A percentile compares a stretch with the other conserved stretches of the same genome.
phyloP scores from a whole-genome alignment of 257 asterid genomes.

The Leptodermis oblonga region DNA sequence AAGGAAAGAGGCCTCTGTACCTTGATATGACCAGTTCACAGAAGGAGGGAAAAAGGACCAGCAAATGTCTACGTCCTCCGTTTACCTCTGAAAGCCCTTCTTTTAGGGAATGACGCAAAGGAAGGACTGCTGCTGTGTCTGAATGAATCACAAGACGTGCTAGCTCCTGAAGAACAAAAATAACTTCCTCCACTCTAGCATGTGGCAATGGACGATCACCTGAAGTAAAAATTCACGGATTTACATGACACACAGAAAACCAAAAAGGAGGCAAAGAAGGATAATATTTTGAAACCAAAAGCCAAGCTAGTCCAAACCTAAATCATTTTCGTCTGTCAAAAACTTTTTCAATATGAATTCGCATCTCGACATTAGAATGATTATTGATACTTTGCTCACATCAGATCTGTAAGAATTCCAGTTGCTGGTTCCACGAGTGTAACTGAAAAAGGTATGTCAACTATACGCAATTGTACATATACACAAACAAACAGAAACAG shows the following conservation, averaged over 20 bases:
- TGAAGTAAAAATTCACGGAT: constrained; percentile 27
- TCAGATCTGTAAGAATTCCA: constrained; percentile 62
- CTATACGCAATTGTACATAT: constrained; percentile 13
- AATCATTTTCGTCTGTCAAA: constrained; percentile 70
- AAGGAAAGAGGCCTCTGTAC: constrained; percentile 29
- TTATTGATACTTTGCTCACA: constrained; percentile 68
- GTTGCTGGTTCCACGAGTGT: constrained; percentile 51
- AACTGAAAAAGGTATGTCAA: constrained; percentile 28
- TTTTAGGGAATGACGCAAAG: constrained; percentile 57
- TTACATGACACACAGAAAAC: not conserved
- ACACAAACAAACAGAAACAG: not conserved
- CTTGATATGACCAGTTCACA: constrained; percentile 95
- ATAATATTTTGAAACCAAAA: constrained; percentile 3
- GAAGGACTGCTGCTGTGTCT: constrained; percentile 71
- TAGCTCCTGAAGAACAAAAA: constrained; percentile 84
- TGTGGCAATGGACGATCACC: constrained; percentile 77
- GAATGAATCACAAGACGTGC: constrained; percentile 69
- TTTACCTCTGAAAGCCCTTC: constrained; percentile 38
- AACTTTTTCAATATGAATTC: constrained; percentile 74
- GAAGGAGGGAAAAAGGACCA: constrained; percentile 78
- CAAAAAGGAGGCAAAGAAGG: constrained; percentile 8
- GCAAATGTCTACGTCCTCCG: constrained; percentile 64
- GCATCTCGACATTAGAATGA: constrained; percentile 66
- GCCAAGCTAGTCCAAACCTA: constrained; percentile 44
- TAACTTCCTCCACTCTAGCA: constrained; percentile 79